Evolutionary conservation across 2,329 filamentous ascomycete genomes (phyloP), one percentile per base, ranked within the genome.

Genomic region (Pseudocercospora macadamiae): DNA sequence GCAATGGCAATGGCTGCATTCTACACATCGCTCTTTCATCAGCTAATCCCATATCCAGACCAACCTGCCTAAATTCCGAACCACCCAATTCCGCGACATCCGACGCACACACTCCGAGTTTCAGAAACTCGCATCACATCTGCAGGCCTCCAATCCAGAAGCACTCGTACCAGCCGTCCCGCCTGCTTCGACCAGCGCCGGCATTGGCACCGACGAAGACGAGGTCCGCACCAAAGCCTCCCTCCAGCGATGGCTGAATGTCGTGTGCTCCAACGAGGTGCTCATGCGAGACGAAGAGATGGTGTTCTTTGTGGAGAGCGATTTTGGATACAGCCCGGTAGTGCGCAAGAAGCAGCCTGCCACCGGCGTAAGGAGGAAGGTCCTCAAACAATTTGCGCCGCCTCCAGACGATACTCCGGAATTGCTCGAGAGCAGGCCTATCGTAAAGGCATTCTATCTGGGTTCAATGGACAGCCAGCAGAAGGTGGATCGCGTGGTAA

Each of bases 121-220:
- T 70, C 83, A 91, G 64, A 99, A 97, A 77, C 87, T 99, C n/a
- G 91, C 90, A 56, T 90, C 96, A 59, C 95, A 99, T 75, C 82
- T 99, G 57, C 92, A 97, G 74, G 97, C 93, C 21, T 93, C 93
- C n/a, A 97, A 97, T 71, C 95, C 95, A 3, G 95, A 99, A 76
- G 89, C 92, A 7, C 82, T 99, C 44, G 93, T 99, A 6, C 95
- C 95, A 2, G 92, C 93, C 8, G 92, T 99, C 0, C 95, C 95
- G 39, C 91, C 93, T n/a, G 83, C 93, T n/a, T 81, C 96, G 59
- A 97, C 95, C 6, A 93, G 93, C 6, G 95, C 95, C 25, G 95
- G 95, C 36, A 92, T 92, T 34, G 95, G 95, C 18, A 99, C 95
- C 1, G 95, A 97, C 54, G 95, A 99, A 74, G 95, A 99, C 69